A percentile compares a stretch with the other conserved stretches of the same genome.
Conservation (phyloP, 805 yeast genomes). For the Starmerella lactis-condensi region DNA sequence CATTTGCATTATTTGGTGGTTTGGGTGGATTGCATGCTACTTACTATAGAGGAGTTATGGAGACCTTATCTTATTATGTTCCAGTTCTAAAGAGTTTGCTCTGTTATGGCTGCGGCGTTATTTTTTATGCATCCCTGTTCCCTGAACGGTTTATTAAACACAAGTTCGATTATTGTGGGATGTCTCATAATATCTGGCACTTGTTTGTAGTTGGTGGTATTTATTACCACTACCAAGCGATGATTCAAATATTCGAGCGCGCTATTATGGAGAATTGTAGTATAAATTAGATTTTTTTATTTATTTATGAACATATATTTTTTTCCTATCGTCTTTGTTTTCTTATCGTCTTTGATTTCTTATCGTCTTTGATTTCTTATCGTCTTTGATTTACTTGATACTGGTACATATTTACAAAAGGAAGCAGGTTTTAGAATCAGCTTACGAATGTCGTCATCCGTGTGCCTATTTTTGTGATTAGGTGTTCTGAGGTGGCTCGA, state of each 20-base stretch:
- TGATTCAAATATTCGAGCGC: constrained; percentile 48
- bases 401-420: too few species aligned
- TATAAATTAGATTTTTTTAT: not conserved
- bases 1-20: constrained; percentile 59
- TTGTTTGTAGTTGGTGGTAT: constrained; percentile 74
- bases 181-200: constrained; percentile 96
- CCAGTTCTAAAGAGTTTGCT: constrained; percentile 57
- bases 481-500: too few species aligned
- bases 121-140: constrained; percentile 67
- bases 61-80: constrained; percentile 35
- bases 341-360: too few species aligned
- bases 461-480: too few species aligned
- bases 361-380: too few species aligned
- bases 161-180: constrained; percentile 34
- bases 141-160: constrained; percentile 58
- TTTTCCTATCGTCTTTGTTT: too few species aligned
- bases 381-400: too few species aligned
- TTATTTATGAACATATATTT: too few species aligned
- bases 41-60: constrained; percentile 35
- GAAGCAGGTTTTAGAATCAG: too few species aligned
- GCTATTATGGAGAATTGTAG: constrained; percentile 18
- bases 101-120: constrained; percentile 67
- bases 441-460: too few species aligned
- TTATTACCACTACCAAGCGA: constrained; percentile 70
- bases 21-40: constrained; percentile 42